A percentile compares a stretch with the other conserved stretches of the same genome.
Conservation (phyloP, 371 early-diverging fungal genomes). For the Polyrhizophydium stewartii region DNA sequence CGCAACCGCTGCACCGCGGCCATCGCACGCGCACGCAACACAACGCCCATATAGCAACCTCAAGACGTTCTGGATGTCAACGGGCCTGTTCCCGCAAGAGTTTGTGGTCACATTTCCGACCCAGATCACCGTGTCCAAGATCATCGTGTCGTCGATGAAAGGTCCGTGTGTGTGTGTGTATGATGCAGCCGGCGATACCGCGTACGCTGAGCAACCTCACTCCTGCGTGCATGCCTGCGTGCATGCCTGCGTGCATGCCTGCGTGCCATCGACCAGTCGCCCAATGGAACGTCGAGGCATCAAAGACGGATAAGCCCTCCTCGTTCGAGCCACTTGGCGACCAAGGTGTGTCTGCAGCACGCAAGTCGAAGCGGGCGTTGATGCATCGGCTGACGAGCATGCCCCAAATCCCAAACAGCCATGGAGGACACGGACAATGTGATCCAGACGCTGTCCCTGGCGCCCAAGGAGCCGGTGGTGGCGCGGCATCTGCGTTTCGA, state of each 20-base stretch:
- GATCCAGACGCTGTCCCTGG: constrained; percentile 3
- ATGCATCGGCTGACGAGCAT: too few relatives aligned
- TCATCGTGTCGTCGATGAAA: constrained; percentile 29
- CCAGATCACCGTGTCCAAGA: constrained; percentile 14
- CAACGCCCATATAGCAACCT: constrained; percentile 11
- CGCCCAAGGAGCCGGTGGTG: not conserved
- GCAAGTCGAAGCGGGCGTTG: too few relatives aligned
- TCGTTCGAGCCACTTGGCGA: constrained; percentile 3
- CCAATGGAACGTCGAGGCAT: constrained; percentile 7
- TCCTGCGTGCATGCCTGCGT: too few relatives aligned
- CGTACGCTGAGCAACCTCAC: too few relatives aligned
- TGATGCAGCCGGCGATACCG: not conserved
- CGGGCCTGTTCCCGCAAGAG: constrained; percentile 42
- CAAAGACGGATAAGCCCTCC: constrained; percentile 5
- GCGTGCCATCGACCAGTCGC: constrained; percentile 6
- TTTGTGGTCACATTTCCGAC: constrained; percentile 27
- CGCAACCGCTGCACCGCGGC: too few relatives aligned
- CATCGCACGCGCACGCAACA: too few relatives aligned
- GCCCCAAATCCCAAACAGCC: not conserved
- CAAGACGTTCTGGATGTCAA: constrained; percentile 36
- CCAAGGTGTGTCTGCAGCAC: constrained; percentile 11
- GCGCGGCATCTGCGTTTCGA: constrained; percentile 13
- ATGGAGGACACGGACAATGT: constrained; percentile 14
- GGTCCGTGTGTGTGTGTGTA: constrained; percentile 10
- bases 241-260: too few relatives aligned